These are phyloP conservation scores for Graphilbum sp. DNA, from an alignment of 2,329 filamentous ascomycete genomes.

Conservation along the genomic window DNA sequence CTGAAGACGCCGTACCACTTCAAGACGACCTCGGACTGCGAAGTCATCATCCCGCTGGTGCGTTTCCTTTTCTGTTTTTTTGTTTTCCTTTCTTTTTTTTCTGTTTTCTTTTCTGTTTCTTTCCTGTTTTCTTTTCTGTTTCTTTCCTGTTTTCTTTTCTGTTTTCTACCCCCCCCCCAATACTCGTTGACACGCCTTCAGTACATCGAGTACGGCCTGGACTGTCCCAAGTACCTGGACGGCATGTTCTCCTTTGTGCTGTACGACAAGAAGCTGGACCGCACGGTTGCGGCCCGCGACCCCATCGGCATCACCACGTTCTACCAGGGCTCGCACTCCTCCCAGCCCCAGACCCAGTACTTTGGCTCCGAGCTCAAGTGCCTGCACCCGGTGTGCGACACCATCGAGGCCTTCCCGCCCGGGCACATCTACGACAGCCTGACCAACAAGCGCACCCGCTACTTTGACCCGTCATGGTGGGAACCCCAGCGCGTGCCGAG, in stretches of 20 bases:
- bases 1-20: slow-evolving; percentile 79
- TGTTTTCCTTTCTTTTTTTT: too few species aligned
- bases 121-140: too few species aligned
- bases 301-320: slow-evolving; percentile 95
- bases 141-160: too few species aligned
- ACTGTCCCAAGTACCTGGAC: slow-evolving; percentile 85
- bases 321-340: slow-evolving; percentile 83
- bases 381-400: slow-evolving; percentile 83
- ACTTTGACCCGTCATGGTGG: slow-evolving; percentile 89
- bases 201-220: slow-evolving; percentile 85
- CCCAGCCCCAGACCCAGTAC: slow-evolving; percentile 71
- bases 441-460: slow-evolving; percentile 69
- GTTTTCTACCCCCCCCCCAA: too few species aligned
- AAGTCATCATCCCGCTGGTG: slow-evolving; percentile 96
- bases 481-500: slow-evolving; percentile 64
- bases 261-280: slow-evolving; percentile 88
- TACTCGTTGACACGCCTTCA: slow-evolving; percentile 17
- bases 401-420: slow-evolving; percentile 85
- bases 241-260: slow-evolving; percentile 99
- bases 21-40: slow-evolving; percentile 97
- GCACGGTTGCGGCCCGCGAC: slow-evolving; percentile 84
- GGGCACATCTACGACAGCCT: slow-evolving; percentile 93
- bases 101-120: too few species aligned
- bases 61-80: slow-evolving; percentile 14
- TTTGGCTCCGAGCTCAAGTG: slow-evolving; percentile 97